Conservation (phyloP, 805 yeast genomes). For the Wickerhamomyces bisporus region DNA sequence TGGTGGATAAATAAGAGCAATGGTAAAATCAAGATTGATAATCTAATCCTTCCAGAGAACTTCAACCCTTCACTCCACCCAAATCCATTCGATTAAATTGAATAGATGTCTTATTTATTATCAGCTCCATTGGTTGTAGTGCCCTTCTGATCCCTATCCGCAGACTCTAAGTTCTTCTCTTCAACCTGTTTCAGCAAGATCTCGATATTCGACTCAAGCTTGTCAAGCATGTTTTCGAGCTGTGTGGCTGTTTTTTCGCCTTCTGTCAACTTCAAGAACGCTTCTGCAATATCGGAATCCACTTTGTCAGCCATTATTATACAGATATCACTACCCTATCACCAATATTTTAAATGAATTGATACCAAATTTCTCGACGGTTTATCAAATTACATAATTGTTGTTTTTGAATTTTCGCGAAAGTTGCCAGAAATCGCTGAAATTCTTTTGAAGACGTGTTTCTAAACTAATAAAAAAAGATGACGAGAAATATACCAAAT, state of each 20-base stretch:
- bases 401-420: too few relatives aligned
- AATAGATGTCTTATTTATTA: too few relatives aligned
- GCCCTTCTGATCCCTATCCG: neutral
- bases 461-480: neutral
- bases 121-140: neutral
- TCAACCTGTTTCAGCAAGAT: slow-evolving; percentile 45
- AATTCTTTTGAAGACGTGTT: neutral
- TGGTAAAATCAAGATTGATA: slow-evolving; percentile 47
- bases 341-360: slow-evolving; percentile 9
- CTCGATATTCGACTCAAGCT: slow-evolving; percentile 61
- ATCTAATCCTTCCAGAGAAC: slow-evolving; percentile 32
- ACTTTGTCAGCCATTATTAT: neutral
- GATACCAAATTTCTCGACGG: too few relatives aligned
- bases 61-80: slow-evolving; percentile 64
- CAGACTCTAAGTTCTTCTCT: slow-evolving; percentile 9
- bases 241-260: slow-evolving; percentile 63
- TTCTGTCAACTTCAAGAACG: slow-evolving; percentile 55
- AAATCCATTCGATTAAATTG: slow-evolving; percentile 60
- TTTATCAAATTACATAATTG: too few relatives aligned
- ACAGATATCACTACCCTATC: slow-evolving; percentile 6
- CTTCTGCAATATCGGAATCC: slow-evolving; percentile 40
- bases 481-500: too few relatives aligned
- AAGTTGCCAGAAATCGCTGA: too few relatives aligned
- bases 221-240: slow-evolving; percentile 61
- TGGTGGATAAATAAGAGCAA: slow-evolving; percentile 90